Percentiles rank a stretch among this genome's conserved stretches.
These are phyloP conservation scores for Pestalotiopsis sp. DNA, from an alignment of 2,329 filamentous ascomycete genomes.

Conservation along the genomic window DNA sequence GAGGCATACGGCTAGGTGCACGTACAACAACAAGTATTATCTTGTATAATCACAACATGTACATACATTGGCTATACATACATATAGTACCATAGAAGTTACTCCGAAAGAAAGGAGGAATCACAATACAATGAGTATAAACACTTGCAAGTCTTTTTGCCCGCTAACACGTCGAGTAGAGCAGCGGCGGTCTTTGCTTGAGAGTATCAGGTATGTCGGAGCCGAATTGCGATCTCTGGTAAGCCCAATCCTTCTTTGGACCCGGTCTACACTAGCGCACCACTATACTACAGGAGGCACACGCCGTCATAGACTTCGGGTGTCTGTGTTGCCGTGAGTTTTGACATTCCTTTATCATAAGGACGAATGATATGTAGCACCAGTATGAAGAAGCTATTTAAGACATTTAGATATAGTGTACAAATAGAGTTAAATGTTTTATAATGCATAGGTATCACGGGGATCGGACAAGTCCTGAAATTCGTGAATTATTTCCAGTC, in stretches of 20 bases:
- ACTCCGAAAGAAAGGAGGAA: too few relatives aligned
- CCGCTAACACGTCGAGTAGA: too few relatives aligned
- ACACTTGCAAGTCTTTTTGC: too few relatives aligned
- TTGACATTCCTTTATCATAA: not conserved
- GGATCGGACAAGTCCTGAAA: too few relatives aligned
- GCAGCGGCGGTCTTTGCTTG: too few relatives aligned
- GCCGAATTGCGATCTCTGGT: not conserved
- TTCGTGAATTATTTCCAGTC: too few relatives aligned
- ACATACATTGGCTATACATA: not conserved
- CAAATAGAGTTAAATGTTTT: too few relatives aligned
- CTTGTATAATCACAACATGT: not conserved
- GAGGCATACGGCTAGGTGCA: constrained; percentile 4
- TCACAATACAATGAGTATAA: too few relatives aligned
- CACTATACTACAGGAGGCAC: not conserved
- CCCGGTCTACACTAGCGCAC: not conserved
- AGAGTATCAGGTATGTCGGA: not conserved
- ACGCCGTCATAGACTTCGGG: not conserved
- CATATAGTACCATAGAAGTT: not conserved
- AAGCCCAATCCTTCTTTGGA: not conserved
- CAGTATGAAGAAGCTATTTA: too few relatives aligned
- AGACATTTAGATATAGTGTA: too few relatives aligned
- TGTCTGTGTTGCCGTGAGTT: not conserved
- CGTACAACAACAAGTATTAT: not conserved
- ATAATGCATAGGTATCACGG: too few relatives aligned
- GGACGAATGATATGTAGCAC: too few relatives aligned